A percentile compares a stretch with the other conserved stretches of the same genome.
These are phyloP conservation scores for Tetraselmis striata DNA, from an alignment of 139 green algal genomes.

Conservation along the genomic window DNA sequence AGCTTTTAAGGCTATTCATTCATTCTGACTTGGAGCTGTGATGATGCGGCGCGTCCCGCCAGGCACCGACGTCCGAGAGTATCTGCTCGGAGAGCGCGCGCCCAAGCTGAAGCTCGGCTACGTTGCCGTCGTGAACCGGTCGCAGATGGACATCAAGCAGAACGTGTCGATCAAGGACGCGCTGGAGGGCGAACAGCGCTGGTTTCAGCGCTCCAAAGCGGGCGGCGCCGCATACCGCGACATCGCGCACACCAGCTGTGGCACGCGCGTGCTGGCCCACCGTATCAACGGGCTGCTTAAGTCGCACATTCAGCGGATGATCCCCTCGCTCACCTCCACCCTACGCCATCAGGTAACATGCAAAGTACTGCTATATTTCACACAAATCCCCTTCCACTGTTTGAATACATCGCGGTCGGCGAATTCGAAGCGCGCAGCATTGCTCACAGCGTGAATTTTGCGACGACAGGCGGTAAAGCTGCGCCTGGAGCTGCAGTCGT, in stretches of 20 bases:
- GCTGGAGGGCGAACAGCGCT: neutral
- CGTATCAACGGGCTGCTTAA: conserved; percentile 2
- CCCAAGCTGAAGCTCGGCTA: conserved; percentile 11
- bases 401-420: too few relatives aligned
- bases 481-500: neutral
- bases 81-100: conserved; percentile 6
- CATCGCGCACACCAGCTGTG: neutral
- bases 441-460: too few relatives aligned
- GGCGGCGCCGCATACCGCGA: neutral
- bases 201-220: conserved; percentile 3
- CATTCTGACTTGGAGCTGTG: too few relatives aligned
- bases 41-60: too few relatives aligned
- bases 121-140: conserved; percentile 13
- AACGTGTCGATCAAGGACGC: conserved; percentile 7
- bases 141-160: conserved; percentile 14
- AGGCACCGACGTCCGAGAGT: neutral
- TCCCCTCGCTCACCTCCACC: neutral
- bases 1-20: too few relatives aligned
- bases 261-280: conserved; percentile 4
- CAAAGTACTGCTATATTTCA: too few relatives aligned
- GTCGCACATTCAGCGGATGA: conserved; percentile 6
- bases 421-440: too few relatives aligned
- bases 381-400: too few relatives aligned
- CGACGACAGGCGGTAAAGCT: neutral
- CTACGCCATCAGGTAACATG: neutral